Evolutionary conservation across 2,329 filamentous ascomycete species (phyloP), one percentile per base, ranked within the genome.

Genomic region (Cladosporium cucumerinum): DNA sequence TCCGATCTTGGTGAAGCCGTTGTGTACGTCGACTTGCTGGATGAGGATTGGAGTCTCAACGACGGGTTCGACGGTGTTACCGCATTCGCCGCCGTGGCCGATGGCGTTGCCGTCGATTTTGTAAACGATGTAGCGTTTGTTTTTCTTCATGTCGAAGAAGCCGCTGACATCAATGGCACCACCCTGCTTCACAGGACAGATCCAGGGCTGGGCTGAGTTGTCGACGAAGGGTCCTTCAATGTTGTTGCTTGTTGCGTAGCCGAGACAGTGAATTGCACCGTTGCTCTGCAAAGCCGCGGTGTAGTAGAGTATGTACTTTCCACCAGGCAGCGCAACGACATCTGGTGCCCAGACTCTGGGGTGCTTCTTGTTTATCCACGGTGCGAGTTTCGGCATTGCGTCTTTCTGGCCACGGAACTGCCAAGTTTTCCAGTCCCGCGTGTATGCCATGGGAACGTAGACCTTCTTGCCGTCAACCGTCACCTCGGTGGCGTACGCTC

Each of bases 281-380:
- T 69, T 67, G 32, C 59, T 66, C 12, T 49, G 43, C 25, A 67
- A 57, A 2, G 68, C 68, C 3, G 71, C 71, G 48, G 49, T 67
- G 64, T 73, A 74, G 67, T 74, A 74, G 66, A 74, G 66, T 12
- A 74, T 64, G 67, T 71, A 74, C 10, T 46, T 58, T 5, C 71
- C 72, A 48, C 71, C 66, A 26, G 65, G 58, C 21, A 85, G 74
- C 60, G 73, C 74, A 4, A 82, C 77, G 14, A 88, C 84, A 70
- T 87, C 85, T 10, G 86, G 86, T 0, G 86, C 86, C 85, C 85
- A 88, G 30, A 82, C 82, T 61, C 84, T 79, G 5, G 72, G 71
- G 4, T 81, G 80, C 2, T 78, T 82, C 34, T 84, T 26, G 28
- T 69, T 62, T 16, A 69, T 82, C 86, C 86, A 88, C 7, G 77